These are phyloP conservation scores for Xenoacremonium recifei DNA, from an alignment of 2,329 filamentous ascomycete genomes.

Conservation along the genomic window DNA sequence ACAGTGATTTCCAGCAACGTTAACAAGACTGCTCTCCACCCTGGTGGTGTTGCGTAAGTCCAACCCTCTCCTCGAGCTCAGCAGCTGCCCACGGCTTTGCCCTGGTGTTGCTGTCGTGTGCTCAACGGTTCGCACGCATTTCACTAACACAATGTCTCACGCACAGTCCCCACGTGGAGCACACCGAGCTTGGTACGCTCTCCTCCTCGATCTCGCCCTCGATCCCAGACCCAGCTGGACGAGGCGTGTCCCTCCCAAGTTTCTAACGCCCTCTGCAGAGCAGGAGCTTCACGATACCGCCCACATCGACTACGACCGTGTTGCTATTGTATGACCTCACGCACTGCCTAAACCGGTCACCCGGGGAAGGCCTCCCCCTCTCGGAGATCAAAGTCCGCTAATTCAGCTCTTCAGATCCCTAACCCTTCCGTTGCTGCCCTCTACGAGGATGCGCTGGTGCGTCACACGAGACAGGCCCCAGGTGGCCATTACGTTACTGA, in stretches of 20 bases:
- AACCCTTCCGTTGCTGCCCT: constrained; percentile 94
- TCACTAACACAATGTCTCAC: constrained; percentile 23
- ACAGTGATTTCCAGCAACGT: constrained; percentile 60
- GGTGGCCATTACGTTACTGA: constrained; percentile 2
- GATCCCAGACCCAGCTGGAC: not conserved
- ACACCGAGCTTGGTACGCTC: constrained; percentile 79
- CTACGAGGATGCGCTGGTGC: constrained; percentile 92
- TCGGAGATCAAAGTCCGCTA: too few relatives aligned
- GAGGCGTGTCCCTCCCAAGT: too few relatives aligned
- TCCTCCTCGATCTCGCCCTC: not conserved
- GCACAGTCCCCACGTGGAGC: constrained; percentile 72
- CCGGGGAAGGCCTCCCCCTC: constrained; percentile 12
- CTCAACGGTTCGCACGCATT: constrained; percentile 6
- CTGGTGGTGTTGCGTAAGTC: constrained; percentile 85
- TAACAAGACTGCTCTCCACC: constrained; percentile 92
- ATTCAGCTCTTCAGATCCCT: constrained; percentile 54
- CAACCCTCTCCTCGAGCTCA: constrained; percentile 11
- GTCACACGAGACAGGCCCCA: not conserved
- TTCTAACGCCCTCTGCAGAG: constrained; percentile 44
- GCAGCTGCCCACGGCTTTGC: constrained; percentile 1
- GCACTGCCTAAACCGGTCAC: not conserved
- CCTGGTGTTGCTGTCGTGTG: constrained; percentile 1
- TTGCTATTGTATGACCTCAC: constrained; percentile 78
- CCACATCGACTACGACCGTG: constrained; percentile 98
- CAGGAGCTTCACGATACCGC: constrained; percentile 96